Evolutionary conservation across 1,284 basidiomycete genomes (phyloP).

Genomic region (Marasmius fiardii): DNA sequence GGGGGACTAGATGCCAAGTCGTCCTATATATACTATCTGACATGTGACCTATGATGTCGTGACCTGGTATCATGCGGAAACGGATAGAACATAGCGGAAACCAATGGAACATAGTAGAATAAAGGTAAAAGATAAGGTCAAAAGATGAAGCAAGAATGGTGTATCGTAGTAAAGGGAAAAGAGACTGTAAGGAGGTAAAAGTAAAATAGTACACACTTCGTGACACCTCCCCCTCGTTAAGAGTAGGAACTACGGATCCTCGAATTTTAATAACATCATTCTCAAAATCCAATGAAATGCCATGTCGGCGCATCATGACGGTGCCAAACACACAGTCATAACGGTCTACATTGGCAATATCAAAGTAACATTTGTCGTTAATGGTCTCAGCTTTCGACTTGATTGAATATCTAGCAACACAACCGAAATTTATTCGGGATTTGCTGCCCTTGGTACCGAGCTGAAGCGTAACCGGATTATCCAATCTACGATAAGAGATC

Average conservation of each 20-base stretch:
- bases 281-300: conserved; percentile 25
- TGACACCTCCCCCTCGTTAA: conserved; percentile 14
- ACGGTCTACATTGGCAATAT: conserved; percentile 27
- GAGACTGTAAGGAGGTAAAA: no score
- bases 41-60: no score
- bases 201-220: no score
- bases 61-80: no score
- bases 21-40: no score
- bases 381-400: conserved; percentile 10
- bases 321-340: conserved; percentile 30
- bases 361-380: conserved; percentile 18
- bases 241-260: conserved; percentile 2
- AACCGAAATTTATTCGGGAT: conserved; percentile 13
- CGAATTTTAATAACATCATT: conserved; percentile 12
- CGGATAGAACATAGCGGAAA: no score
- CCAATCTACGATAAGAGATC: conserved; percentile 11
- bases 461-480: conserved; percentile 16
- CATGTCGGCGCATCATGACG: conserved; percentile 21
- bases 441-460: conserved; percentile 15
- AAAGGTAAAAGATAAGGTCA: no score
- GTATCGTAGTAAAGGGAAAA: no score
- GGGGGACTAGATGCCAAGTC: no score
- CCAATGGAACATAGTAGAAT: no score
- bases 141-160: no score
- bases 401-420: neutral